Base-by-base conservation (phyloP, 2,329 filamentous ascomycete species). In the Grosmannia clavigera region DNA sequence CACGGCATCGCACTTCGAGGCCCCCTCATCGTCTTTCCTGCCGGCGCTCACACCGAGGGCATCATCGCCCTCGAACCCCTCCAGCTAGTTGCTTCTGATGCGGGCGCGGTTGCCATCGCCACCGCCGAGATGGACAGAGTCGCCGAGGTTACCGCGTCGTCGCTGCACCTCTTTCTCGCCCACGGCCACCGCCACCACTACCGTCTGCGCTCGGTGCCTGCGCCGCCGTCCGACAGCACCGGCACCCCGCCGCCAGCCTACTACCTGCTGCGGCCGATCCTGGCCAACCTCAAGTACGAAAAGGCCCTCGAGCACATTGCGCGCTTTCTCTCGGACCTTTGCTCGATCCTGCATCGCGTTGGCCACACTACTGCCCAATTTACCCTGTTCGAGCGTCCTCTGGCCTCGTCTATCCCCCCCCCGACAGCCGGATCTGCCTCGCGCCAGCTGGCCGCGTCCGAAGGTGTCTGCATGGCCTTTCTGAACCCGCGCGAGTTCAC, bases 111-210 rank as follows among this genome's bases (percentile, higher is more conserved):
- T 14, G 12, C 38, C 38, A 40, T 2, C 29, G 33, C 40, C 27
- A 52, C 14, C 25, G 33, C 61, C 14, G 7, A 54, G 50, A 74
- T 80, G 55, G 73, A 79, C 66, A 64, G 68, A 46, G 69, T 88
- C 29, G 87, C 90, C 2, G 80, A 91, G 68, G 78, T 80, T 7
- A 76, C 90, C 33, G 80, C 82, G 2, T 76, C 88, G 57, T 79
- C 83, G 0, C 78, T 96, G 3, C 85, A 90, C 50, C 79, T 96
- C 27, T 78, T 96, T 2, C 82, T 97, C 9, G 82, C 81, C 56
- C 85, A 92, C 64, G 84, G 88, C 2, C 92, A 97, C 70, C 83
- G 63, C 22, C 57, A 64, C 5, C 64, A 86, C 64, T 81, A 90
- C 62, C 76, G 83, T 48, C 81, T 81, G 52, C 82, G 91, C 59